Evolutionary conservation across 192 early-diverging fungal genomes (phyloP), one percentile per base, ranked within the genome.

Genomic region (Gigaspora rosea): DNA sequence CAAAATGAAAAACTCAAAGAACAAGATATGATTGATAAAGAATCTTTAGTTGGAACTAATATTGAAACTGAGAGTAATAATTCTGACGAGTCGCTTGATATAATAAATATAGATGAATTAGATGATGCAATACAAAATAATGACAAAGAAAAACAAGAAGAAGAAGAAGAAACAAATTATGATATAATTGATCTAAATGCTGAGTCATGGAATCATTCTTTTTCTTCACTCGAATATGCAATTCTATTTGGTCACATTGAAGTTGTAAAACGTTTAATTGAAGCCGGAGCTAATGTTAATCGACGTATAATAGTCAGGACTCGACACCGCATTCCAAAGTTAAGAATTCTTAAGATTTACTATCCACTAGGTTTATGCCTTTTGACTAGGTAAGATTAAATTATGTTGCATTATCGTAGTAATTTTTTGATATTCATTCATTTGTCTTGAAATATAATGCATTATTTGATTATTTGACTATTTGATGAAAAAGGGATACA

Each of bases 171-270:
- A 56, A 50, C 35, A 13, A n/a, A 50, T 3, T 48, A 71, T 36
- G 70, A 71, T 18, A 71, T 71, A 9, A 71, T 71, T 35, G 70
- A 71, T 36, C 6, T 71, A 35, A 57, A 71, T 56, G 3, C 27
- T 18, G 51, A 56, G 54, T 16, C 70, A 16, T 71, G 70, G 70
- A 51, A 71, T 35, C 70, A 71, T 35, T 27, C 18, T 36, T 36
- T 71, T 11, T 33, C 70, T 32, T 7, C 70, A 6, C 32, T 71
- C 6, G 70, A 71, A 22, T 71, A 71, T 56, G 70, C 70, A 15
- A 71, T 71, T 4, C 1, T 71, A 71, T 71, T 71, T 71, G 70
- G 70, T 2, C 52, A 50, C 3, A 10, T 71, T 6, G 70, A 71
- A 71, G 51, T 71, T 22, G 70, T 56, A 3, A 71, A 71, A 18